Conservation (phyloP, 1,284 basidiomycete genomes). For the Trametes versicolor region DNA sequence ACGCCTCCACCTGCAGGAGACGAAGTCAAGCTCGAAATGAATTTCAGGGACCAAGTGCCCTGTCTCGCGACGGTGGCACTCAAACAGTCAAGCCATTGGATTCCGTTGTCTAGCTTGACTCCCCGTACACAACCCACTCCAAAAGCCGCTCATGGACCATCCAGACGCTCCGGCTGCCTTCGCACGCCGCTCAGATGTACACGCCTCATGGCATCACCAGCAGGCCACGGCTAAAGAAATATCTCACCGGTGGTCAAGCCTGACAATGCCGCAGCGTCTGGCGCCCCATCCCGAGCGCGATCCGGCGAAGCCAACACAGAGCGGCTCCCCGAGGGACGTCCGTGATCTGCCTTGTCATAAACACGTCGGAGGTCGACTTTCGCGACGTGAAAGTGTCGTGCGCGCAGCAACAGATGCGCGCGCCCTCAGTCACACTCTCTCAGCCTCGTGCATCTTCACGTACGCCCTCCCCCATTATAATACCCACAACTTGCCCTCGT, state of each 20-base stretch:
- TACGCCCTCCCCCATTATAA: not conserved
- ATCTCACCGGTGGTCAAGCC: constrained; percentile 12
- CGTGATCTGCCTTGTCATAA: not conserved
- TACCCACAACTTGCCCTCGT: no score
- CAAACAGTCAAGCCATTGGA: not conserved
- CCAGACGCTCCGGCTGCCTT: not conserved
- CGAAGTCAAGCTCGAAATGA: not conserved
- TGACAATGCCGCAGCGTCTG: not conserved
- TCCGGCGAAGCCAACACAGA: constrained; percentile 1
- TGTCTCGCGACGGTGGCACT: not conserved
- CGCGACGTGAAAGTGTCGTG: not conserved
- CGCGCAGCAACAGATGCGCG: not conserved
- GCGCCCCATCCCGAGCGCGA: not conserved
- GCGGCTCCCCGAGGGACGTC: not conserved
- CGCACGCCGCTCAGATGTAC: constrained; percentile 12
- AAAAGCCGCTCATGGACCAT: not conserved
- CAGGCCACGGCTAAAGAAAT: constrained; percentile 3
- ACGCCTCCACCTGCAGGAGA: not conserved
- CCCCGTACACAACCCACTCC: not conserved
- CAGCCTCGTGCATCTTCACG: constrained; percentile 11
- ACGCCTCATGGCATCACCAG: constrained; percentile 23
- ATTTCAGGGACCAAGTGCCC: not conserved
- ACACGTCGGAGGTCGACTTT: not conserved
- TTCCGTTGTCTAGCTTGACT: not conserved
- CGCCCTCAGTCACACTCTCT: not conserved